Base-by-base conservation (phyloP, 352 stramenopile species). In the Phytophthora sansomeana region DNA sequence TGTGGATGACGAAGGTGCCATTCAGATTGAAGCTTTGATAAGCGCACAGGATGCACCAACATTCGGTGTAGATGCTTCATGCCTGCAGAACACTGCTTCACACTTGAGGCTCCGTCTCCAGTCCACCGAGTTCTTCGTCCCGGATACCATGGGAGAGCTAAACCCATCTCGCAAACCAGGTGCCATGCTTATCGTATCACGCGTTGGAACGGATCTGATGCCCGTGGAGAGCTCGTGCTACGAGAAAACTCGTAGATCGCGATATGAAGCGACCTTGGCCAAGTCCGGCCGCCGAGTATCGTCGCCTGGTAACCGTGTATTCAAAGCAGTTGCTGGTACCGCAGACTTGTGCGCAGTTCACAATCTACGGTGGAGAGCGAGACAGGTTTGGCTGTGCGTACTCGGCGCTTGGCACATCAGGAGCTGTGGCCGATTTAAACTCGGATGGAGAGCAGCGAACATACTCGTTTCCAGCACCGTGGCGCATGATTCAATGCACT, bases 401-500 rank as follows among this genome's bases (percentile, higher is more conserved):
- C 16, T 63, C 65, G 28, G 57, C 73, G n/a, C 21, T 81, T 5
- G 73, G 65, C 2, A 72, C 65, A 6, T 76, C 73, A n/a, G 69
- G 69, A 0, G 69, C 69, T 8, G 55, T 74, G 7, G 56, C 53
- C 6, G 29, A 78, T 24, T 5, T 80, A 19, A 58, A 59, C 36
- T 53, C 58, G 30, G 64, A 75, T 19, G 67, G 48, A 59, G 17
- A 26, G 0, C 38, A 71, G 26, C 63, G 56, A 5, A 59, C 49
- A 5, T 58, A 71, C 32, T 78, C 73, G 19, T 78, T 65, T n/a
- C 73, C 69, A 59, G 73, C 73, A 7, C 73, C 73, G 10, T 81
- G 73, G 73, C 49, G 65, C 3, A 81, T 81, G 73, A 76, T 78
- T 44, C 73, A 81, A 39, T 81, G 73, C 26, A 78, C 56, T n/a